Evolutionary conservation across 768 basidiomycete species (phyloP), one percentile per base, ranked within the genome.

Genomic region (Suillus decipiens): DNA sequence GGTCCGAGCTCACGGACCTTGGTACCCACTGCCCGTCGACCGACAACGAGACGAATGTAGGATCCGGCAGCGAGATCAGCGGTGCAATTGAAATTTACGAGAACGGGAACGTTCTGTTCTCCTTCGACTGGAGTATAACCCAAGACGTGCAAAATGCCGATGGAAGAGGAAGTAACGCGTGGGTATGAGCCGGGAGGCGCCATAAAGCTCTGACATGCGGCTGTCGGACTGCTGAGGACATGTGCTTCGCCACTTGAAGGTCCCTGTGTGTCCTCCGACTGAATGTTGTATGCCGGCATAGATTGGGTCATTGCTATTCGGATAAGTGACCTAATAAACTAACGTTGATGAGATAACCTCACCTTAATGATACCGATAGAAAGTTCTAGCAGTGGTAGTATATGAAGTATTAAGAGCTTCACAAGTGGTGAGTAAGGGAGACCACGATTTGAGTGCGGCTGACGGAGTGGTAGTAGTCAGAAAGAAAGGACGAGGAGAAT

Each of bases 31-130:
- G 91, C 84, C 65, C 83, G 86, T 63, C 80, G 74, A 36, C 89
- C 92, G 66, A 95, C 80, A 68, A 93, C 86, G 66, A 95, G 85
- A 59, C 93, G 86, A 28, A 93, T 84, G 63, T 82, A 86, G 42
- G 90, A 81, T 1, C 67, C 74, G 3, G 68, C 1, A 3, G 66
- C 67, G 0, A 69, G 59, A 14, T 71, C 71, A 3, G 66, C 60
- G 36, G 67, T 71, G 61, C 75, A 75, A 7, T 81, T 74, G 61
- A 85, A 83, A 11, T 82, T 78, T 66, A 90, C 86, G 41, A 84
- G 80, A 70, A 95, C 84, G 57, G 82, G 85, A 0, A 84, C 81
- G 61, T 87, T 89, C 24, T 80, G 75, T 65, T 82, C 81, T 63
- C 92, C 93, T 71, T 88, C 83, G 22, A 80, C 73, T 10, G 90